These are phyloP conservation scores for Ceratocystis cubensis DNA, from an alignment of 2,329 filamentous ascomycete species.

Conservation along the genomic window DNA sequence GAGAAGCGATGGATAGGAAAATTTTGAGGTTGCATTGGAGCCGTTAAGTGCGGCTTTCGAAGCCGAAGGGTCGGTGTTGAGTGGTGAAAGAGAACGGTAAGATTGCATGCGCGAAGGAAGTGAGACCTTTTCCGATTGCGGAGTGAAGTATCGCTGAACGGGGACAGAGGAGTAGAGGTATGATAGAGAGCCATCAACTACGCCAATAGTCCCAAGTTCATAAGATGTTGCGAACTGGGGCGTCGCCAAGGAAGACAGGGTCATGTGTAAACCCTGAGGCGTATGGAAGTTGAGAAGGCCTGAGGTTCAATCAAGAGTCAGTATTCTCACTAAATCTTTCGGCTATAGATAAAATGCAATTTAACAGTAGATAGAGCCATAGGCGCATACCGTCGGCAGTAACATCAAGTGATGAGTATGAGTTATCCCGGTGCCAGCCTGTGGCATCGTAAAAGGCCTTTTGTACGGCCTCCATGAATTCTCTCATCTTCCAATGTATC, in stretches of 20 bases:
- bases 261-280: slow-evolving; percentile 70
- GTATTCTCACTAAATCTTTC: background rate
- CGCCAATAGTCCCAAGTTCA: slow-evolving; percentile 72
- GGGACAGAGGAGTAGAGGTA: slow-evolving; percentile 89
- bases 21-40: slow-evolving; percentile 26
- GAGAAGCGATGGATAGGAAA: slow-evolving; percentile 42
- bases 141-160: slow-evolving; percentile 50
- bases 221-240: slow-evolving; percentile 93
- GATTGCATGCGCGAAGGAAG: slow-evolving; percentile 67
- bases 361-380: background rate
- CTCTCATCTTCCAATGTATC: slow-evolving; percentile 50
- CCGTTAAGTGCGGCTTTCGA: slow-evolving; percentile 21
- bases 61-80: slow-evolving; percentile 23
- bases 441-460: slow-evolving; percentile 77
- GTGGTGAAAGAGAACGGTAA: slow-evolving; percentile 58
- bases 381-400: slow-evolving; percentile 57
- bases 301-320: slow-evolving; percentile 27
- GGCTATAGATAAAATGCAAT: too few relatives aligned
- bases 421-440: slow-evolving; percentile 84
- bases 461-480: slow-evolving; percentile 96
- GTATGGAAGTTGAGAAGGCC: slow-evolving; percentile 81
- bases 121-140: slow-evolving; percentile 60
- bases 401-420: slow-evolving; percentile 73
- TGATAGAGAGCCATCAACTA: slow-evolving; percentile 92
- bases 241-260: slow-evolving; percentile 80